Percentiles rank a stretch among this genome's conserved stretches.
Evolutionary conservation across 345 rosid species (phyloP).

Genomic region (Boechera retrofracta): DNA sequence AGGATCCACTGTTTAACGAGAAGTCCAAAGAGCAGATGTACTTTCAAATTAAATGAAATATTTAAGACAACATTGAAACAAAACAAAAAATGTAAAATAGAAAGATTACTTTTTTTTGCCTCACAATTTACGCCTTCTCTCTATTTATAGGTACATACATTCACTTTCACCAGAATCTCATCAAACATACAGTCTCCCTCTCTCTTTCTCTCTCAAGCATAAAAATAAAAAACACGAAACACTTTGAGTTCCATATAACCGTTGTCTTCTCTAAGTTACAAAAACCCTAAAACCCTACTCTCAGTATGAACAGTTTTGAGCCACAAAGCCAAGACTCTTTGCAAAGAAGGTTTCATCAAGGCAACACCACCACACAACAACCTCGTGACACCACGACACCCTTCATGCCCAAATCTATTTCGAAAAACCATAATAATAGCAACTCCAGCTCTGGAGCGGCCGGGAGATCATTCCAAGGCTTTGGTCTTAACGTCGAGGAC

Average conservation of each 20-base stretch:
- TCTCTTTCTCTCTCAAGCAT: background rate
- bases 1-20: constrained; percentile 23
- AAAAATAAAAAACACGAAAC: constrained; percentile 33
- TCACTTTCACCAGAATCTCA: constrained; percentile 45
- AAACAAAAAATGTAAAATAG: constrained; percentile 12
- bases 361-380: constrained; percentile 28
- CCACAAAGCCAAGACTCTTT: constrained; percentile 59
- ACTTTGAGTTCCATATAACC: constrained; percentile 40
- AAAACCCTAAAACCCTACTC: constrained; percentile 30
- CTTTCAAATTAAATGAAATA: constrained; percentile 22
- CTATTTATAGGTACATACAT: constrained; percentile 33
- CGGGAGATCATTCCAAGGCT: constrained; percentile 39
- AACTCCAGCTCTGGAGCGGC: constrained; percentile 32
- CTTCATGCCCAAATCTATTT: constrained; percentile 45
- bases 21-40: constrained; percentile 40
- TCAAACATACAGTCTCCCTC: constrained; percentile 28
- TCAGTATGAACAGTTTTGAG: constrained; percentile 55
- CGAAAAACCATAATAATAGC: constrained; percentile 23
- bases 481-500: constrained; percentile 60
- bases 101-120: constrained; percentile 26
- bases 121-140: constrained; percentile 29
- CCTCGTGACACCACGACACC: constrained; percentile 32
- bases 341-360: constrained; percentile 59
- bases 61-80: constrained; percentile 32
- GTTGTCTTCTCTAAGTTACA: background rate